Conservation (phyloP, 805 yeast genomes). For the Komagataella pseudopastoris region DNA sequence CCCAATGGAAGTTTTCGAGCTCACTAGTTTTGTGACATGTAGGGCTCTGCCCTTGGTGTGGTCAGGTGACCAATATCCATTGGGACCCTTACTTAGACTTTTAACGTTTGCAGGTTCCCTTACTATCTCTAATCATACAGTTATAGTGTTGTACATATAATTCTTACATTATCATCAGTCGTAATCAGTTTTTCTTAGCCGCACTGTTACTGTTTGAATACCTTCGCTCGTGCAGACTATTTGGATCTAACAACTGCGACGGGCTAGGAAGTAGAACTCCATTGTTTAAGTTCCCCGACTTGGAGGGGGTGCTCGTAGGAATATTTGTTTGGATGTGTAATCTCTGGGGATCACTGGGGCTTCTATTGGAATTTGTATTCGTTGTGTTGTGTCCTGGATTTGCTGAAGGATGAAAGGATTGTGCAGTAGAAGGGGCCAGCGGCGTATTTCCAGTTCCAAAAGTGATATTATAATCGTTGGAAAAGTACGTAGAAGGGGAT, state of each 20-base stretch:
- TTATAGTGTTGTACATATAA: neutral
- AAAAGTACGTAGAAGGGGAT: conserved; percentile 67
- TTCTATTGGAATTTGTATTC: neutral
- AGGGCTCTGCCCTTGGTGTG: neutral
- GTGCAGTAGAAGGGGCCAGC: conserved; percentile 17
- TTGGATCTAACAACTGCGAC: neutral
- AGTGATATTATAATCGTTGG: conserved; percentile 41
- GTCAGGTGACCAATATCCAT: neutral
- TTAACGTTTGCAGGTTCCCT: no score
- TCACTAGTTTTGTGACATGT: neutral
- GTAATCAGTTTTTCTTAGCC: neutral
- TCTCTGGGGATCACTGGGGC: neutral
- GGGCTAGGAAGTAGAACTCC: neutral
- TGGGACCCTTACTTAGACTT: no score
- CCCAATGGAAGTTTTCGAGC: neutral
- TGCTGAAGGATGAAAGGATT: conserved; percentile 1
- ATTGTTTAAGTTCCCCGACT: neutral
- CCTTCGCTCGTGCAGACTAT: neutral
- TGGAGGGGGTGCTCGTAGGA: neutral
- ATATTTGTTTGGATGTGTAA: neutral
- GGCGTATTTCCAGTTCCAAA: conserved; percentile 28
- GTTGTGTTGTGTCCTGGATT: neutral
- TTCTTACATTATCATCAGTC: neutral
- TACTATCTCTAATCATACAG: neutral
- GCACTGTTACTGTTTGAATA: neutral